Evolutionary conservation across 208 protist species (phyloP), one percentile per base, ranked within the genome.

Genomic region (Leishmania amazonensis): DNA sequence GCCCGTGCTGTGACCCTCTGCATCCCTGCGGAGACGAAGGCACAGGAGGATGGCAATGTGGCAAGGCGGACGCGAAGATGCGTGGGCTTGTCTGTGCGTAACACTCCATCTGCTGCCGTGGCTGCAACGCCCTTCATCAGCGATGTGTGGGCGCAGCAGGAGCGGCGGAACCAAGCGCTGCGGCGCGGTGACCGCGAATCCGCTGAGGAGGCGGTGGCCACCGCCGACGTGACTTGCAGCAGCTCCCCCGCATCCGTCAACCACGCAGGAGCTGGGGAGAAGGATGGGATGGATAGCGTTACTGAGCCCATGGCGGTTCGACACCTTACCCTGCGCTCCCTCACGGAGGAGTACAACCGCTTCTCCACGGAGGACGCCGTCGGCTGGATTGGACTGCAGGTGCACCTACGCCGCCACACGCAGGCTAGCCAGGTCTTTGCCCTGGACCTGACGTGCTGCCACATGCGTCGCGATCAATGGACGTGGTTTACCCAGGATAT

Each of bases 401-500:
- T 75, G 45, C 86, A 88, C 76, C 82, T 92, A 35, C 85, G 87
- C 40, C 76, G 72, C 42, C 86, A 87, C 80, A 90, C 89, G 54
- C 84, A 92, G 49, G 45, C 79, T 15, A 84, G 70, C 24, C 78
- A 83, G 40, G 79, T 96, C 65, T 83, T 79, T 5, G 73, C 73
- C 17, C 78, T 96, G 2, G 89, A 96, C 73, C 85, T 96, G 38
- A 91, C 88, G 15, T 73, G 80, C 35, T 84, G 89, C 21, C 85
- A 64, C n/a, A 79, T 94, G 75, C 81, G 68, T 28, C 72, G 72
- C 28, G 82, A 84, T 58, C 88, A 95, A 83, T 97, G 94, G 94
- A 70, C 77, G 68, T 97, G 91, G 91, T 86, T 95, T 65, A 89
- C 81, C 42, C 78, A 79, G 42, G 81, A 91, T 35, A 81, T 95